Evolutionary conservation across 2,329 filamentous ascomycete genomes (phyloP).

Genomic region (Beauveria scarabaeidicola): DNA sequence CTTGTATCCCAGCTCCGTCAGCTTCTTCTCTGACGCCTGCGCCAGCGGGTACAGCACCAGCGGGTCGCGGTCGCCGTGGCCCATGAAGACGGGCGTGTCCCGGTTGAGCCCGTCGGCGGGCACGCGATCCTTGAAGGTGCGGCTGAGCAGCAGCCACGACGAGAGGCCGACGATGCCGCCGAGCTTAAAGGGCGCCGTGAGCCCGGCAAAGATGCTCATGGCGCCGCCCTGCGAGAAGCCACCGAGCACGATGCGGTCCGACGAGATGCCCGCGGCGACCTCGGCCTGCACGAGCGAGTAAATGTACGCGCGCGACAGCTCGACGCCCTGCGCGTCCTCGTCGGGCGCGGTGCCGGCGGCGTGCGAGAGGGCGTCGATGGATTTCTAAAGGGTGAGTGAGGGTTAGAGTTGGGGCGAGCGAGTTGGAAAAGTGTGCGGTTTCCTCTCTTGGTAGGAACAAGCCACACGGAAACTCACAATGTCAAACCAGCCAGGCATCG

Average conservation of each 20-base stretch:
- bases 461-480: constrained; percentile 41
- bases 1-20: constrained; percentile 63
- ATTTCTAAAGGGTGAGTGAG: constrained; percentile 20
- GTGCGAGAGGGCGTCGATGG: constrained; percentile 26
- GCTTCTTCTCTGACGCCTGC: constrained; percentile 52
- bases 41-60: constrained; percentile 65
- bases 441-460: neutral
- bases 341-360: constrained; percentile 19
- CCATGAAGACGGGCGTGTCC: constrained; percentile 75
- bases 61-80: constrained; percentile 66
- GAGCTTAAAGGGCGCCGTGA: constrained; percentile 65
- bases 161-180: constrained; percentile 85
- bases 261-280: constrained; percentile 68
- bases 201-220: constrained; percentile 71
- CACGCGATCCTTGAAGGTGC: constrained; percentile 35
- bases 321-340: constrained; percentile 67
- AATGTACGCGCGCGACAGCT: constrained; percentile 64
- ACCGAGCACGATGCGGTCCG: constrained; percentile 74
- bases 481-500: constrained; percentile 85
- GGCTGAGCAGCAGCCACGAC: constrained; percentile 63
- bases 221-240: constrained; percentile 84
- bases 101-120: constrained; percentile 36
- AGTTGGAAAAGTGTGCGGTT: neutral
- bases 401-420: neutral
- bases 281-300: constrained; percentile 70